A percentile compares a stretch with the other conserved stretches of the same genome.
These are phyloP conservation scores for Tetrastigma voinierianum DNA, from an alignment of 164 flowering plant genomes.

Conservation along the genomic window DNA sequence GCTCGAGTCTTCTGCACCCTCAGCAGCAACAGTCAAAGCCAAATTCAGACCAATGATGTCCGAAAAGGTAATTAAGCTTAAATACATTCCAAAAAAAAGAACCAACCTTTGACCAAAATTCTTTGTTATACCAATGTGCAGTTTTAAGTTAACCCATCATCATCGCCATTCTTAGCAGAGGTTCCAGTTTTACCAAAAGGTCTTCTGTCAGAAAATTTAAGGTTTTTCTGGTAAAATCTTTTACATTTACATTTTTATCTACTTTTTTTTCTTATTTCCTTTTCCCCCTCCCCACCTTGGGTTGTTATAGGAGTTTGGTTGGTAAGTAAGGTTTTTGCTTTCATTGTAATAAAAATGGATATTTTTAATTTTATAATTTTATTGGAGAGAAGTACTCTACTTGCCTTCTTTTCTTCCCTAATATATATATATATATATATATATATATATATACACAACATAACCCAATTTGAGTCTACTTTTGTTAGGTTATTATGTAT, in stretches of 20 bases:
- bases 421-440: neutral
- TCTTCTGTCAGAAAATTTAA: constrained; percentile 48
- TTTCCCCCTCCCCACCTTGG: neutral
- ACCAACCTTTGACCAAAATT: constrained; percentile 16
- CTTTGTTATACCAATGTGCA: constrained; percentile 31
- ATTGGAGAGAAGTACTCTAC: constrained; percentile 8
- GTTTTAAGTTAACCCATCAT: constrained; percentile 21
- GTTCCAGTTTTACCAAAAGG: constrained; percentile 71
- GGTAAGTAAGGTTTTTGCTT: constrained; percentile 1
- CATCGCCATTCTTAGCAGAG: constrained; percentile 49
- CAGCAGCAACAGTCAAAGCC: constrained; percentile 21
- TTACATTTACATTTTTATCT: constrained; percentile 8
- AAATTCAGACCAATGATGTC: constrained; percentile 41
- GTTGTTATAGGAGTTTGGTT: constrained; percentile 11
- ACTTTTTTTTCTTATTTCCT: neutral
- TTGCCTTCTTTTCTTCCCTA: neutral
- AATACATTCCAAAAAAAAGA: constrained; percentile 64
- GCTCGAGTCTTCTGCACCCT: constrained; percentile 14
- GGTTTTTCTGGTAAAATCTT: constrained; percentile 19
- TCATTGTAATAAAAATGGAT: constrained; percentile 27
- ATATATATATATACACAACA: too few relatives aligned
- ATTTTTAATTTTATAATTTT: constrained; percentile 10
- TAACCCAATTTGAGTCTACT: neutral
- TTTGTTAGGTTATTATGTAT: too few relatives aligned
- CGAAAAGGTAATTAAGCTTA: constrained; percentile 45